Base-by-base conservation (phyloP, 202 grass and related monocot species). In the Saccharum hybrid region DNA sequence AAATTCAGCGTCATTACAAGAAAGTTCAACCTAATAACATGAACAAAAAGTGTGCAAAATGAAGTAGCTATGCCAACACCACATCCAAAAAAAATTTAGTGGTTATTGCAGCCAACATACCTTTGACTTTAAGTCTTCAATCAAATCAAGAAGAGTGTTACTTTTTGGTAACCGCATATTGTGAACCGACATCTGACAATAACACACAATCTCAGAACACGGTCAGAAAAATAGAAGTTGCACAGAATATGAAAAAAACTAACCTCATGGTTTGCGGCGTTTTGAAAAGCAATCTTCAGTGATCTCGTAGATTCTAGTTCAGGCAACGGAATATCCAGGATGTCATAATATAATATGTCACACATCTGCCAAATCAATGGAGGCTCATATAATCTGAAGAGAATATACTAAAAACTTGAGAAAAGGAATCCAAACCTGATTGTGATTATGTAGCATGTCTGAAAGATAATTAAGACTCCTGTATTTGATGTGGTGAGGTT, bases 291-390 rank as follows among this genome's bases (percentile, higher is more conserved):
- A 8, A 94, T 61, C 81, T 81, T 94, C 49, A 94, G 38, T 43
- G 84, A 88, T 75, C 86, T 91, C 76, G 89, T 74, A 51, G 67
- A 79, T 91, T 94, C 87, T 66, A 94, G 81, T 81, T 90, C 84
- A 51, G 92, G 92, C 82, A 94, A 82, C 68, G 92, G 92, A 68
- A 94, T 88, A 49, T 94, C 92, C 75, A 94, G 79, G 54, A 88
- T 81, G 72, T 94, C 92, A 46, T 94, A 91, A 85, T 94, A 94
- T 69, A 94, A 48, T 70, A 94, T 81, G 38, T 94, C 85, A 81
- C 34, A 88, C 39, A 79, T 86, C 92, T 94, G 89, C 52, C 13
- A 36, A 51, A 91, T 63, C 34, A 84, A 82, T 75, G 26, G 31
- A 83, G 79, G 76, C 64, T 84, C n/a, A 71, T 30, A 30, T 59